Evolutionary conservation across 345 rosid species (phyloP).

Genomic region (Rhodamnia argentea): DNA sequence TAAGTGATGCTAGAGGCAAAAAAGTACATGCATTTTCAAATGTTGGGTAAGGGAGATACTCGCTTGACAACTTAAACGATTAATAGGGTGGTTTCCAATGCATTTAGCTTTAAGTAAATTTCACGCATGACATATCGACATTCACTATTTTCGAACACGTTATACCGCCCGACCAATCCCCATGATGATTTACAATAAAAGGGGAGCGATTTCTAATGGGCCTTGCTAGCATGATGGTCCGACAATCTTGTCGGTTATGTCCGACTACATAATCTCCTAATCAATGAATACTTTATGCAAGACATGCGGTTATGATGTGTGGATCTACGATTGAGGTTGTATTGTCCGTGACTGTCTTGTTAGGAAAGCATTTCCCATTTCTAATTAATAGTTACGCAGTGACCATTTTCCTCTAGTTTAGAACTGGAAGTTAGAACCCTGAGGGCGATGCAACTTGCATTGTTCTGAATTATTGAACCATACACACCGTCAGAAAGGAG

Average conservation of each 20-base stretch:
- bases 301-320: no score
- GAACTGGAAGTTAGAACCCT: not conserved
- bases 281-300: no score
- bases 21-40: not conserved
- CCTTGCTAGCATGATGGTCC: no score
- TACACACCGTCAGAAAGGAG: not conserved
- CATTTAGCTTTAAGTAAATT: not conserved
- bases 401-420: not conserved
- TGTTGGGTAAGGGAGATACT: not conserved
- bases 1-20: no score
- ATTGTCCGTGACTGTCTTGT: no score
- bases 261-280: no score
- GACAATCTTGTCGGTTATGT: no score
- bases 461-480: not conserved
- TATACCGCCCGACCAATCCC: not conserved
- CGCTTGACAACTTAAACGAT: not conserved
- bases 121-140: not conserved
- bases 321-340: no score
- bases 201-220: not conserved
- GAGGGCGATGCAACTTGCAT: not conserved
- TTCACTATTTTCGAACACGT: not conserved
- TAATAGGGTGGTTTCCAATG: not conserved
- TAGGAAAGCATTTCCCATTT: not conserved
- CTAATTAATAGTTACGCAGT: no score
- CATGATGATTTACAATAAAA: not conserved